Evolutionary conservation across 768 basidiomycete genomes (phyloP), one percentile per base, ranked within the genome.

Genomic region (Kwoniella botswanensis): DNA sequence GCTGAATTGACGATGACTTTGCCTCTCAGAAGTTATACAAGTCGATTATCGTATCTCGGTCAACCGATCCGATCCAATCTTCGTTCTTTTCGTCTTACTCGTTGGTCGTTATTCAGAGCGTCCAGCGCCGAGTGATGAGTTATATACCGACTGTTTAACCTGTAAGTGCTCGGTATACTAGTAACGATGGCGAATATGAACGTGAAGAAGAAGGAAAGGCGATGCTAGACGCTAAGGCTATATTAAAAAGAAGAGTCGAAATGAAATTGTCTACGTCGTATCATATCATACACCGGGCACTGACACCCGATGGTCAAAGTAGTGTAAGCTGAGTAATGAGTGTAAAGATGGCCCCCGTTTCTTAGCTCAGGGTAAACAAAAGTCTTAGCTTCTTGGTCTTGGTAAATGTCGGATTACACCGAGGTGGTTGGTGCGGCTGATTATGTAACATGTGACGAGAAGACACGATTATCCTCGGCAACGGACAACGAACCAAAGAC

Each of bases 281-380:
- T 4, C 46, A 12, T 50, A 18, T 61, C 59, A 61, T 61, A 42
- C 42, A 42, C 59, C 59, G 59, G 57, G 22, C 29, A 29, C 35
- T 35, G 35, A 35, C 35, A 35, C 35, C 35, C 35, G 35, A 35
- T 35, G 35, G 35, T 35, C 35, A 35, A 26, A 26, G 26, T 26
- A 26, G 26, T 26, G 26, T 26, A 26, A 26, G 26, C 26, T 26
- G 26, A 26, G 26, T 26, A 26, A 26, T 26, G 26, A 50, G n/a
- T n/a, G n/a, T n/a, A 44, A 6, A 12, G 12, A 50, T 50, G 46
- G 46, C 46, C 59, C 59, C 42, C 42, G 41, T 61, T 61, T 61
- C n/a, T 61, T 61, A 61, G 59, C 41, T 61, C 59, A 61, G 59
- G 59, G 18, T 43, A n/a, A 42, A 4, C 43, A 15, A 59, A 35